Conservation (phyloP, 768 basidiomycete genomes). For the Psilocybe cyanescens region DNA sequence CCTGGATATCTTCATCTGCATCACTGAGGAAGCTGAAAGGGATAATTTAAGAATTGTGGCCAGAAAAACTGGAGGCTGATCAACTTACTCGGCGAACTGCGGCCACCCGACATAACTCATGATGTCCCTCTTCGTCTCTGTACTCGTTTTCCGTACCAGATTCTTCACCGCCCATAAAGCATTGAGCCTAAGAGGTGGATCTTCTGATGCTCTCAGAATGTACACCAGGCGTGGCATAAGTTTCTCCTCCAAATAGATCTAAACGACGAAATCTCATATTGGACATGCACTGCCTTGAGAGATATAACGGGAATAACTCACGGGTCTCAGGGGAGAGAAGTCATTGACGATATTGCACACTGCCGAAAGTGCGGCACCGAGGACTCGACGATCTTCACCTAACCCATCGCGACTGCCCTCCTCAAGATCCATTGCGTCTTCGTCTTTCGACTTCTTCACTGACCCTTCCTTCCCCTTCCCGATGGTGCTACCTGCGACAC, state of each 20-base stretch:
- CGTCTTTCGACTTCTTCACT: conserved; percentile 41
- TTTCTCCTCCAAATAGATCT: conserved; percentile 73
- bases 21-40: conserved; percentile 57
- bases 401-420: conserved; percentile 5
- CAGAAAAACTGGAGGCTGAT: neutral
- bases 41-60: neutral
- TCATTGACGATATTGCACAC: conserved; percentile 88
- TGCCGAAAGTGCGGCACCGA: conserved; percentile 69
- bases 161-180: conserved; percentile 92
- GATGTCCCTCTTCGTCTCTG: conserved; percentile 64
- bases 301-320: conserved; percentile 37
- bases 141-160: conserved; percentile 63
- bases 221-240: conserved; percentile 66
- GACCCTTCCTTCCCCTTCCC: conserved; percentile 19
- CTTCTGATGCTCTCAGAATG: conserved; percentile 51
- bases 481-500: conserved; percentile 9
- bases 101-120: conserved; percentile 75
- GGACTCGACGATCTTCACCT: conserved; percentile 73
- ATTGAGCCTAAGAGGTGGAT: conserved; percentile 64
- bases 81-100: conserved; percentile 55
- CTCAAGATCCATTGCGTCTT: neutral
- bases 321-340: conserved; percentile 79
- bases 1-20: conserved; percentile 57
- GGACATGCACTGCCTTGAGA: neutral
- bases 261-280: neutral